phyloP scores from a whole-genome alignment of 2,329 filamentous ascomycete genomes.

The Alternaria atra region DNA sequence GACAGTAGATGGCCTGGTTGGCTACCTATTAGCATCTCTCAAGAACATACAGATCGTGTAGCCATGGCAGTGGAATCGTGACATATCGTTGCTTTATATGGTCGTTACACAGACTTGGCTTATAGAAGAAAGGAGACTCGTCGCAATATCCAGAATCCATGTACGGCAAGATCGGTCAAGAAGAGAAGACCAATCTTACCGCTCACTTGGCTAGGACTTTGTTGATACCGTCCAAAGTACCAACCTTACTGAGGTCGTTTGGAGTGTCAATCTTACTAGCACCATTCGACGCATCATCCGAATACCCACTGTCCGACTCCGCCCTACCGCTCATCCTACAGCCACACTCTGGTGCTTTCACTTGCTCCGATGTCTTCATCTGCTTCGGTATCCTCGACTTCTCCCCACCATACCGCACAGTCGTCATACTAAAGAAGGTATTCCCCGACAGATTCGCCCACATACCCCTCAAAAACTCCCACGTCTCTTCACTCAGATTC shows the following conservation, averaged over 20 bases:
- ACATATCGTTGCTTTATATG: not conserved
- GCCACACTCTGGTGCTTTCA: not conserved
- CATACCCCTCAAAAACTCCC: not conserved
- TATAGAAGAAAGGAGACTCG: not conserved
- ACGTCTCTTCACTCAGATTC: not conserved
- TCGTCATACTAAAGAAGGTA: not conserved
- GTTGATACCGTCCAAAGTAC: not conserved
- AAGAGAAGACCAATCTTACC: not conserved
- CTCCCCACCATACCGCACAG: slow-evolving; percentile 1
- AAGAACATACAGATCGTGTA: not conserved
- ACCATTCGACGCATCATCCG: not conserved
- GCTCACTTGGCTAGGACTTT: not conserved
- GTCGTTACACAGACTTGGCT: not conserved
- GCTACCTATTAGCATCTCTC: not conserved
- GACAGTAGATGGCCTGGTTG: too few species aligned
- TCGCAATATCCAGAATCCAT: not conserved
- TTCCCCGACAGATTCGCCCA: not conserved
- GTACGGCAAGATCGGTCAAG: not conserved
- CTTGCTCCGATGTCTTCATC: not conserved
- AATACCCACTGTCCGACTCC: not conserved
- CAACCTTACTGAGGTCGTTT: not conserved
- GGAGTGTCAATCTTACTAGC: not conserved
- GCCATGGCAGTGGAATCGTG: not conserved
- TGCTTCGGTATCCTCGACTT: not conserved
- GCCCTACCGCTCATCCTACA: not conserved